Conservation (phyloP, 345 rosid genomes). For the Rhodomyrtus tomentosa region DNA sequence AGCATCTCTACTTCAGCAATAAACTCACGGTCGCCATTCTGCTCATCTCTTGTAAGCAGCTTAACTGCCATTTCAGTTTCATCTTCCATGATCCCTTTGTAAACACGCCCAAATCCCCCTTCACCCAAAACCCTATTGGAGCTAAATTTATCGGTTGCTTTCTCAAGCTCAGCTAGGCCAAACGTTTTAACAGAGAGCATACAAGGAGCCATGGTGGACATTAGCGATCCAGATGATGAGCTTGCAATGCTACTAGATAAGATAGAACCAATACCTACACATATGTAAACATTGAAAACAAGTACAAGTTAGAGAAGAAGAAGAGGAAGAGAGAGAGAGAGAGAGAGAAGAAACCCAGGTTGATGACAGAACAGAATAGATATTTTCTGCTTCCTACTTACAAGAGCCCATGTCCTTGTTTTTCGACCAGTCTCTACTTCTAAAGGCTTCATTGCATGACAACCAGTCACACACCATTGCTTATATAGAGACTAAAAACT, state of each 20-base stretch:
- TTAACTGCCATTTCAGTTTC: constrained; percentile 89
- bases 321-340: too few species aligned
- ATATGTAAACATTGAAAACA: neutral
- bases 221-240: constrained; percentile 65
- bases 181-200: constrained; percentile 79
- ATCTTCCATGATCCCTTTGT: constrained; percentile 64
- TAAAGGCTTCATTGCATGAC: neutral
- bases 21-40: constrained; percentile 86
- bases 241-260: constrained; percentile 60
- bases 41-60: constrained; percentile 76
- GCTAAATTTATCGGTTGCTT: constrained; percentile 86
- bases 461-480: neutral
- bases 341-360: neutral
- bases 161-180: constrained; percentile 61
- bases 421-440: neutral
- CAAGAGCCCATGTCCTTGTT: neutral
- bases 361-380: neutral
- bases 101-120: constrained; percentile 99
- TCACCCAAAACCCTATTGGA: constrained; percentile 80
- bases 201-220: constrained; percentile 74
- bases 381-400: neutral
- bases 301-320: neutral
- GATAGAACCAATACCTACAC: constrained; percentile 53
- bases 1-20: constrained; percentile 98
- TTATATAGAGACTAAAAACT: neutral